phyloP scores from a whole-genome alignment of 2,329 filamentous ascomycete species.

The Graphiopsis chlorocephala region DNA sequence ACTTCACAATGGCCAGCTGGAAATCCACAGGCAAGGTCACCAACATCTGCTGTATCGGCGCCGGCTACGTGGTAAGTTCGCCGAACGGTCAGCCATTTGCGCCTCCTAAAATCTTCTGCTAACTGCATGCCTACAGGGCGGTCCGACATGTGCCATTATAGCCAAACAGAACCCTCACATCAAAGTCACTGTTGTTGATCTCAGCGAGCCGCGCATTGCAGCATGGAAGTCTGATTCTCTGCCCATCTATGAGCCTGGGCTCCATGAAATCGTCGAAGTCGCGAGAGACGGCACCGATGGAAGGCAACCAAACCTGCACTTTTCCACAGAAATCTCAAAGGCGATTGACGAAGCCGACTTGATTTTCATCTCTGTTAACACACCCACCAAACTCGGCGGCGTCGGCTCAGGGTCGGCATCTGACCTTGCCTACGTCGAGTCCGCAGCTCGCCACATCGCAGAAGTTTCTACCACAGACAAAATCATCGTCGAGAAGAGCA shows the following conservation, averaged over 20 bases:
- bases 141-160: slow-evolving; percentile 70
- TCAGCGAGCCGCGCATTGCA: slow-evolving; percentile 61
- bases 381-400: slow-evolving; percentile 70
- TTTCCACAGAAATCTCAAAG: slow-evolving; percentile 63
- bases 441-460: slow-evolving; percentile 51
- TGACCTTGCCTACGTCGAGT: slow-evolving; percentile 69
- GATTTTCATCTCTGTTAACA: slow-evolving; percentile 74
- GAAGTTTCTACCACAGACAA: slow-evolving; percentile 65
- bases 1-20: slow-evolving; percentile 10
- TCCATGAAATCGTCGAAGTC: slow-evolving; percentile 64
- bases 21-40: slow-evolving; percentile 19
- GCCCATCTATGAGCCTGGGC: slow-evolving; percentile 73
- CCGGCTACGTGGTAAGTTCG: slow-evolving; percentile 62
- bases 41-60: slow-evolving; percentile 68
- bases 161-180: slow-evolving; percentile 70
- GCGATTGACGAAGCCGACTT: slow-evolving; percentile 67
- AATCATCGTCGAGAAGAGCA: slow-evolving; percentile 79
- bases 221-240: slow-evolving; percentile 71
- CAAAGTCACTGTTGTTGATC: slow-evolving; percentile 70
- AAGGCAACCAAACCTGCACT: slow-evolving; percentile 65
- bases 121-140: slow-evolving; percentile 33
- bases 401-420: slow-evolving; percentile 67
- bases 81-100: neutral
- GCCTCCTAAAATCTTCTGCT: neutral
- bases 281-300: slow-evolving; percentile 47